Evolutionary conservation across 805 yeast genomes (phyloP), one percentile per base, ranked within the genome.

Genomic region (Suhomyces vadensis): DNA sequence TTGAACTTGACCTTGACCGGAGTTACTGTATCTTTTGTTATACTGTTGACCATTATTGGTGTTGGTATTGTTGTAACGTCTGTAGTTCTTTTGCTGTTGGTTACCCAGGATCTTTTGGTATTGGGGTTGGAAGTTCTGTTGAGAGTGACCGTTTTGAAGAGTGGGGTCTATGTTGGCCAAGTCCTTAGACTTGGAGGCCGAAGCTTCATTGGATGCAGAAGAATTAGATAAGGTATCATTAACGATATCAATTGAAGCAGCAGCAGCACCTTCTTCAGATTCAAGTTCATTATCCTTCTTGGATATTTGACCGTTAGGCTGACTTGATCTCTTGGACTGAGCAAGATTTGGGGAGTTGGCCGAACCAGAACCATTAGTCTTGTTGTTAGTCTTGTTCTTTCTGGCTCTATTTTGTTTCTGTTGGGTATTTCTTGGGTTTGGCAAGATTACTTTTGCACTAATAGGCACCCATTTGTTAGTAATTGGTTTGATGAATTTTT

Each of bases 391-490:
- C 44, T 65, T 62, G 52, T 60, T 60, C 51, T 56, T 60, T 55
- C 57, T 64, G 51, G 44, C 54, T 41, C 56, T 51, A 25, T 52
- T 46, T 35, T 59, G 64, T 39, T 55, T 56, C 37, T 52, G 57
- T 35, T 27, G 31, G 36, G 49, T 49, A 40, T 50, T 51, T 58
- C 72, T 67, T n/a, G 70, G 53, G 49, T 56, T 63, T 24, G 73
- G 67, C 51, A 71, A 64, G 31, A 62, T 64, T 21, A 71, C 73
- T 50, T 71, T 71, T 24, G 74, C 75, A 44, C 52, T 61, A 43
- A 71, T 65, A 13, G 77, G 77, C 20, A 71, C 73, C 77, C 77
- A 71, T 51, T 71, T 69, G 50, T 61, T 70, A 41, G 71, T 66
- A 50, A 60, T 58, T 14, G 75, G 72, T 53, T 71, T 71, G 50